Conservation (phyloP, 805 yeast genomes). For the Kregervanrija pseudodelftensis region DNA sequence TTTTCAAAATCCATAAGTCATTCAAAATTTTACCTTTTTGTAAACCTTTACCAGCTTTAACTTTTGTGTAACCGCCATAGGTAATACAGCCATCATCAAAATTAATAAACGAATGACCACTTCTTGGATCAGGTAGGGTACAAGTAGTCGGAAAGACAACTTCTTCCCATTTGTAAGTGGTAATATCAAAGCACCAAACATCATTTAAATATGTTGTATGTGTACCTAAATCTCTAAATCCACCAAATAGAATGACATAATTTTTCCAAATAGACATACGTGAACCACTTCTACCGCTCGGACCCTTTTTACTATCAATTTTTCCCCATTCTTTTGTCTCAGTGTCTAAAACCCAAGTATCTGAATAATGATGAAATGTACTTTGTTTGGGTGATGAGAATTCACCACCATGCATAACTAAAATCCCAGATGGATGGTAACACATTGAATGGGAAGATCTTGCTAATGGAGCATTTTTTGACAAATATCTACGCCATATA, state of each 20-base stretch:
- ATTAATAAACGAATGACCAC: slow-evolving; percentile 87
- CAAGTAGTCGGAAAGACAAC: slow-evolving; percentile 80
- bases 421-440: slow-evolving; percentile 83
- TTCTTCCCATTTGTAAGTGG: slow-evolving; percentile 86
- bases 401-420: slow-evolving; percentile 91
- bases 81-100: slow-evolving; percentile 70
- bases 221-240: slow-evolving; percentile 83
- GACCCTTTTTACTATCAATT: slow-evolving; percentile 63
- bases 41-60: slow-evolving; percentile 79
- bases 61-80: slow-evolving; percentile 93
- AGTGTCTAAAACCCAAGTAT: slow-evolving; percentile 89
- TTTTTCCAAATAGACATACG: slow-evolving; percentile 90
- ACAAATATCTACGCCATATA: slow-evolving; percentile 70
- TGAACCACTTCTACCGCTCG: slow-evolving; percentile 88
- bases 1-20: slow-evolving; percentile 82
- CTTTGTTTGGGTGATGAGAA: slow-evolving; percentile 94
- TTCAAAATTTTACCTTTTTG: slow-evolving; percentile 86
- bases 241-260: slow-evolving; percentile 79
- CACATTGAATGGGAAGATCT: slow-evolving; percentile 92
- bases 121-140: slow-evolving; percentile 80
- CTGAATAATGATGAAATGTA: slow-evolving; percentile 93
- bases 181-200: slow-evolving; percentile 87
- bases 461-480: slow-evolving; percentile 87
- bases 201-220: slow-evolving; percentile 80
- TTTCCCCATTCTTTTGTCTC: slow-evolving; percentile 85